A percentile compares a stretch with the other conserved stretches of the same genome.
Conservation (phyloP, 2,329 filamentous ascomycete species). For the Neopestalotiopsis sp. region DNA sequence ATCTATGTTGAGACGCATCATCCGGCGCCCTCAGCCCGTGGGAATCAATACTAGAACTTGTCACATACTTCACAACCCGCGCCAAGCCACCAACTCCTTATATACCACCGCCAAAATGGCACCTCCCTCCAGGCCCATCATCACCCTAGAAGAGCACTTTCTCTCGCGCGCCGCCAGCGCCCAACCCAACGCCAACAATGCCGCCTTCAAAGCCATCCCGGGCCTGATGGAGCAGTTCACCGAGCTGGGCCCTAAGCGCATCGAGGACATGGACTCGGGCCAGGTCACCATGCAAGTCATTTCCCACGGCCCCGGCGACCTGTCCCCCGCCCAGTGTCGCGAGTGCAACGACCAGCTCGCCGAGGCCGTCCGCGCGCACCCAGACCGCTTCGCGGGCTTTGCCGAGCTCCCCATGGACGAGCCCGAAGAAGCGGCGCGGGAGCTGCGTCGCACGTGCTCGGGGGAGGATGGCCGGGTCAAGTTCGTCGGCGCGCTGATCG, state of each 20-base stretch:
- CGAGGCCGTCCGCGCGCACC: slow-evolving; percentile 5
- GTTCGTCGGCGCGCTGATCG: slow-evolving; percentile 19
- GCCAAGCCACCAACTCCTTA: no score
- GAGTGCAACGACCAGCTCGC: slow-evolving; percentile 19
- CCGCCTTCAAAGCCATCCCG: slow-evolving; percentile 13
- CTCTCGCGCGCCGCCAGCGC: slow-evolving; percentile 4
- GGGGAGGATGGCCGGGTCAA: background rate
- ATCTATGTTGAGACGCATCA: background rate
- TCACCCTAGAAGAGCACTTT: slow-evolving; percentile 8
- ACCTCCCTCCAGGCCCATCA: background rate
- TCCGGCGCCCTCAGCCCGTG: background rate
- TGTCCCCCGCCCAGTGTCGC: slow-evolving; percentile 12
- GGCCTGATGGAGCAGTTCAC: slow-evolving; percentile 13
- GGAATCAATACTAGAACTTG: background rate
- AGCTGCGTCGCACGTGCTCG: slow-evolving; percentile 19
- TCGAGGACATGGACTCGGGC: slow-evolving; percentile 17
- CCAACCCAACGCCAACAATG: slow-evolving; percentile 9
- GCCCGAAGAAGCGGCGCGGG: slow-evolving; percentile 13
- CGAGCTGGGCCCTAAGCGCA: slow-evolving; percentile 15
- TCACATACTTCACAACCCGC: background rate
- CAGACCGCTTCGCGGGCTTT: slow-evolving; percentile 16
- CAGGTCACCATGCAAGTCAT: slow-evolving; percentile 18
- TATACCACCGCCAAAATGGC: no score
- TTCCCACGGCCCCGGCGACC: slow-evolving; percentile 17
- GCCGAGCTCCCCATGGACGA: slow-evolving; percentile 16